phyloP scores from a whole-genome alignment of 495 filamentous ascomycete genomes.

The Penicillium angulare region DNA sequence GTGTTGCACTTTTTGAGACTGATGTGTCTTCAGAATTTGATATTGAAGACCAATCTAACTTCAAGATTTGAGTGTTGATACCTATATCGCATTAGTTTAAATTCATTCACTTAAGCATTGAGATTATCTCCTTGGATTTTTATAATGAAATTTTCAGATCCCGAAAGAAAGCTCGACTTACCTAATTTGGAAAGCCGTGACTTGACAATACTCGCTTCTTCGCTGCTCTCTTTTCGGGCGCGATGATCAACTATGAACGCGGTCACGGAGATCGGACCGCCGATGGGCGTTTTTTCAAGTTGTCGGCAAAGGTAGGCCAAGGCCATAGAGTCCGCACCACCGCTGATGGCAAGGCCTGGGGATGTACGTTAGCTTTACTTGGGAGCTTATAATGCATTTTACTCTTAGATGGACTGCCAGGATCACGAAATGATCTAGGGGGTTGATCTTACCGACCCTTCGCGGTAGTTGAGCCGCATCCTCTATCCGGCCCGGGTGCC shows the following conservation, averaged over 20 bases:
- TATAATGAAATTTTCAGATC: too few species aligned
- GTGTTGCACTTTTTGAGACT: conserved; percentile 32
- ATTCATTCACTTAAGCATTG: too few species aligned
- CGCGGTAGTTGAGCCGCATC: conserved; percentile 2
- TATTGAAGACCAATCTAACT: conserved; percentile 45
- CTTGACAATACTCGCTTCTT: conserved; percentile 65
- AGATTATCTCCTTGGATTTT: too few species aligned
- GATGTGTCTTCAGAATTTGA: conserved; percentile 6
- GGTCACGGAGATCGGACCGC: conserved; percentile 42
- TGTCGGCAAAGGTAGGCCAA: conserved; percentile 69
- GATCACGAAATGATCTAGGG: neutral
- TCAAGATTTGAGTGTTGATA: conserved; percentile 50
- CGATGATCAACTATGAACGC: conserved; percentile 80
- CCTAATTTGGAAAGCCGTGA: conserved; percentile 47
- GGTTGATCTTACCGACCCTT: conserved; percentile 17
- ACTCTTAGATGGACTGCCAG: neutral
- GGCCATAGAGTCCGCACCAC: conserved; percentile 96
- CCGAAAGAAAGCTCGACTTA: conserved; percentile 16
- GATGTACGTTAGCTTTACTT: conserved; percentile 6
- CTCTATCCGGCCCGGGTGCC: neutral
- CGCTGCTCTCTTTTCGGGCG: conserved; percentile 61
- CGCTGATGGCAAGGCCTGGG: conserved; percentile 81
- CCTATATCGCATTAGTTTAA: conserved; percentile 31
- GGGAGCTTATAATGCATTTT: neutral
- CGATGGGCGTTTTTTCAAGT: conserved; percentile 27